A percentile compares a stretch with the other conserved stretches of the same genome.
These are phyloP conservation scores for Salix purpurea DNA, from an alignment of 345 rosid species.

Conservation along the genomic window DNA sequence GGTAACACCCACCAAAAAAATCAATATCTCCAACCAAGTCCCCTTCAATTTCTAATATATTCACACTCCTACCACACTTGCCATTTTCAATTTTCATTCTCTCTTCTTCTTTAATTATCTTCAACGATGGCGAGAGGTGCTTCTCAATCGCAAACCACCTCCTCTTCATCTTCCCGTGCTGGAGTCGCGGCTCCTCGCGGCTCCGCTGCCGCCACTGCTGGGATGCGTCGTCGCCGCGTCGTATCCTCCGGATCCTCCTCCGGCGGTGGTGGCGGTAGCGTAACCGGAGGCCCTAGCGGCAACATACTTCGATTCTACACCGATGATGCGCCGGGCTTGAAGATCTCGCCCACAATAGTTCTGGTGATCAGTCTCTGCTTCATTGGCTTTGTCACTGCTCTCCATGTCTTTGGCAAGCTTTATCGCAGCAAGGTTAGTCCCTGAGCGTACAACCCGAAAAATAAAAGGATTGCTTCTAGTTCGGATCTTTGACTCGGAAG, in stretches of 20 bases:
- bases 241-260: slow-evolving; percentile 38
- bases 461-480: neutral
- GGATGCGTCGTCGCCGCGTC: slow-evolving; percentile 84
- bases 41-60: too few species aligned
- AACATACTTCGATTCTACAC: slow-evolving; percentile 97
- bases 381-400: slow-evolving; percentile 92
- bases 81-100: too few species aligned
- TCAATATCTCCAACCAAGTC: too few species aligned
- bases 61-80: too few species aligned
- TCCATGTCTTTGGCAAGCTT: slow-evolving; percentile 86
- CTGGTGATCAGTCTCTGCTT: slow-evolving; percentile 93
- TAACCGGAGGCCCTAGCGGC: slow-evolving; percentile 34
- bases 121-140: slow-evolving; percentile 75
- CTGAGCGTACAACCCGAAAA: slow-evolving; percentile 20
- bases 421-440: slow-evolving; percentile 61
- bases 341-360: slow-evolving; percentile 89
- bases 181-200: slow-evolving; percentile 81
- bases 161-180: slow-evolving; percentile 53
- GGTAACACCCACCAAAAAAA: too few species aligned
- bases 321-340: slow-evolving; percentile 85
- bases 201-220: slow-evolving; percentile 86
- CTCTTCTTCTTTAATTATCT: neutral
- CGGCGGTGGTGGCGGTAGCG: slow-evolving; percentile 25
- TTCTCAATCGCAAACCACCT: slow-evolving; percentile 67
- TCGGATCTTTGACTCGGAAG: slow-evolving; percentile 12